These are phyloP conservation scores for Diaporthe australafricana DNA, from an alignment of 2,329 filamentous ascomycete genomes.

Conservation along the genomic window DNA sequence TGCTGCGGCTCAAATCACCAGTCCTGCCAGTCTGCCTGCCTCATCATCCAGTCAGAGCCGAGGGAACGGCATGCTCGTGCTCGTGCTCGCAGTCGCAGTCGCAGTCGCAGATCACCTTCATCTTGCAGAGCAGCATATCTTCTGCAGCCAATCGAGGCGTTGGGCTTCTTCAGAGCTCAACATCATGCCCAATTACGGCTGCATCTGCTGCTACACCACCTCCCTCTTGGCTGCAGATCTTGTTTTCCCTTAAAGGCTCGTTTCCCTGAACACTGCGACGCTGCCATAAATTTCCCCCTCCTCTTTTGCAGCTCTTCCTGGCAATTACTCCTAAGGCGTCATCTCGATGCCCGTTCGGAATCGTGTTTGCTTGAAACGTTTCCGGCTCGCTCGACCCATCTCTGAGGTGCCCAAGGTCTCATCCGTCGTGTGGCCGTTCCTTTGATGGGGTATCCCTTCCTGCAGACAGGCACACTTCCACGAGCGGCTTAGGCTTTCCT, in stretches of 20 bases:
- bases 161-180: not conserved
- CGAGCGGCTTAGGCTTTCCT: not conserved
- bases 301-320: not conserved
- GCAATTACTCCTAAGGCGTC: not conserved
- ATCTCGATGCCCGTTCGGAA: not conserved
- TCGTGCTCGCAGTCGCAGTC: too few species aligned
- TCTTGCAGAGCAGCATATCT: not conserved
- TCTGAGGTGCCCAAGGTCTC: conserved; percentile 26
- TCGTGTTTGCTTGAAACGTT: conserved; percentile 19
- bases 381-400: conserved; percentile 16
- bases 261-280: conserved; percentile 22
- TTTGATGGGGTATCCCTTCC: conserved; percentile 11
- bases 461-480: conserved; percentile 9
- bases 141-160: not conserved
- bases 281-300: not conserved
- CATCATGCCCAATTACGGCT: conserved; percentile 13
- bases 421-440: not conserved
- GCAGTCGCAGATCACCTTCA: not conserved
- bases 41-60: not conserved
- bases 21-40: not conserved
- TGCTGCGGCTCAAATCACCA: not conserved
- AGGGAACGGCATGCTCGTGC: not conserved
- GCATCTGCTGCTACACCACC: conserved; percentile 18
- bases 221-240: conserved; percentile 30
- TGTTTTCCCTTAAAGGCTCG: conserved; percentile 18